phyloP scores from a whole-genome alignment of 176 grass and related monocot genomes.

The Tillandsia fasciculata region DNA sequence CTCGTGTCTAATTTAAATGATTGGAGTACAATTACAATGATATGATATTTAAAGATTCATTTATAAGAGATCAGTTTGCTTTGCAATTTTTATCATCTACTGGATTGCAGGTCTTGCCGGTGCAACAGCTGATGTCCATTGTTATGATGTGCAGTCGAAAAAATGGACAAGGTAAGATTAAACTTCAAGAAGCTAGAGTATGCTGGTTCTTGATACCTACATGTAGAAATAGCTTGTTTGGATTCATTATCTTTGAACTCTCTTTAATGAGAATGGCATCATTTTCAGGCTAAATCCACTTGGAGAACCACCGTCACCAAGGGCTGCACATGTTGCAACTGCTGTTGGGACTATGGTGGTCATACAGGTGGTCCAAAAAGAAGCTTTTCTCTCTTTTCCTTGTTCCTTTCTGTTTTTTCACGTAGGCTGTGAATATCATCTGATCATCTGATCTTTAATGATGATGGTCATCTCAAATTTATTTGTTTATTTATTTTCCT shows the following conservation, averaged over 20 bases:
- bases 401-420: constrained; percentile 5
- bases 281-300: constrained; percentile 75
- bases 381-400: not conserved
- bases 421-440: not conserved
- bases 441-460: not conserved
- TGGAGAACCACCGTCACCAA: constrained; percentile 94
- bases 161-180: constrained; percentile 78
- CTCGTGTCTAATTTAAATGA: no score
- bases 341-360: constrained; percentile 99
- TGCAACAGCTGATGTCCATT: constrained; percentile 87
- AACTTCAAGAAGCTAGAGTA: constrained; percentile 4
- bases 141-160: constrained; percentile 79
- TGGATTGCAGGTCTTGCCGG: constrained; percentile 77
- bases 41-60: not conserved
- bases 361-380: constrained; percentile 61
- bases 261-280: constrained; percentile 5
- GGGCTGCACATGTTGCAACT: constrained; percentile 93
- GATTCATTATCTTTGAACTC: not conserved
- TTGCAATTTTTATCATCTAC: constrained; percentile 10
- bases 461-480: constrained; percentile 4
- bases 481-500: not conserved
- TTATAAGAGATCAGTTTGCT: not conserved
- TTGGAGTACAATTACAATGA: not conserved
- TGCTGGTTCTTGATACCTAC: not conserved
- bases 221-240: not conserved